Evolutionary conservation across 2,329 filamentous ascomycete species (phyloP), one percentile per base, ranked within the genome.

Genomic region (Cadophora gregata): DNA sequence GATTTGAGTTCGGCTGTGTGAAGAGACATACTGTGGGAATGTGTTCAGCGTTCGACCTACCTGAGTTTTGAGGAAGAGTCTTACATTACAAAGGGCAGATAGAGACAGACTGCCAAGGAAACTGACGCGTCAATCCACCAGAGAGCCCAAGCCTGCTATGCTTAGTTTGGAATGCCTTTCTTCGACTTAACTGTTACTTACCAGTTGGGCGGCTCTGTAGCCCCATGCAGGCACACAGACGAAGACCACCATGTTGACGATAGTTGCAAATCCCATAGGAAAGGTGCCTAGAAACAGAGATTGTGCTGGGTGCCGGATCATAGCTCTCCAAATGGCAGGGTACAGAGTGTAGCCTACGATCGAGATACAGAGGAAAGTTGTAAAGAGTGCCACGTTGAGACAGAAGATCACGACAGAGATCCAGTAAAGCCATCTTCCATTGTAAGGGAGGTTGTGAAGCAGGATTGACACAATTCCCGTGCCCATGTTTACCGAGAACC

Each of bases 251-350:
- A 88, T 87, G 67, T 88, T 86, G 69, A 91, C 84, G 50, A 91
- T 84, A 1, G 88, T 91, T 0, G 87, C 86, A 67, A 91, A 84
- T 0, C 83, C 88, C 86, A 91, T 90, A 1, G 88, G 88, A 33
- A 90, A 83, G 0, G 87, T 89, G 0, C 85, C 89, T 5, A 92
- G 78, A 71, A 92, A 92, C 14, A 67, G 24, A 31, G 31, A 38
- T 16, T 59, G 55, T 24, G 21, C 19, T 7, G 55, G 55, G 25
- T 59, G 55, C 12, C 31, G 31, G 6, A 59, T 19, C 31, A 59
- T n/a, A 1, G n/a, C 19, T 1, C 6, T 9, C 12, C 21, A 59
- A 8, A 59, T 12, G 3, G 14, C 14, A 6, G 31, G 31, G 12
- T 59, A 42, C 10, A 59, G 55, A 12, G 9, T 8, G 16, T 59